Conservation (phyloP, 768 basidiomycete species). For the Solioccasus polychromus region DNA sequence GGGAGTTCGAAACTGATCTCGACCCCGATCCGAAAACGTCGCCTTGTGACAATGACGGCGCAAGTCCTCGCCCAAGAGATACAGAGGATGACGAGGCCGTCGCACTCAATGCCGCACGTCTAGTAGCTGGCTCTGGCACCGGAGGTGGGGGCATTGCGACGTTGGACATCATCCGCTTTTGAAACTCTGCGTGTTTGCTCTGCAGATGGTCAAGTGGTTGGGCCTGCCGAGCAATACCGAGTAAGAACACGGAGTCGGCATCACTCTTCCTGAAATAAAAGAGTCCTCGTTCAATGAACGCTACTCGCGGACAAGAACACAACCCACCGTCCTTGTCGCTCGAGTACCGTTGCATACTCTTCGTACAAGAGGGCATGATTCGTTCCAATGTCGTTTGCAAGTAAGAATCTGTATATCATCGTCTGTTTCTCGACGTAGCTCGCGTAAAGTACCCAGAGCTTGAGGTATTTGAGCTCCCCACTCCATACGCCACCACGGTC, state of each 20-base stretch:
- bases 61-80: conserved; percentile 13
- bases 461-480: conserved; percentile 81
- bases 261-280: conserved; percentile 63
- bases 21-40: conserved; percentile 33
- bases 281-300: conserved; percentile 15
- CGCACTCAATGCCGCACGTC: conserved; percentile 47
- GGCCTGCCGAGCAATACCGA: conserved; percentile 85
- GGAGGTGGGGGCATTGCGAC: conserved; percentile 38
- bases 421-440: conserved; percentile 87
- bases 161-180: conserved; percentile 81
- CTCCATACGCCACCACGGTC: conserved; percentile 72
- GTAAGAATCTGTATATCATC: conserved; percentile 85
- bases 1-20: conserved; percentile 47
- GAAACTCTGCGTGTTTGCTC: conserved; percentile 79
- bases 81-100: conserved; percentile 37
- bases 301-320: conserved; percentile 29
- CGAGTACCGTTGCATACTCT: conserved; percentile 83
- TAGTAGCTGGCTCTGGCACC: conserved; percentile 33
- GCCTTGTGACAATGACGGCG: conserved; percentile 17
- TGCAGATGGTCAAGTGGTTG: conserved; percentile 78
- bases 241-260: conserved; percentile 85
- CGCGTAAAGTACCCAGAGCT: conserved; percentile 93
- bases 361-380: conserved; percentile 82
- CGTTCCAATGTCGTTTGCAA: conserved; percentile 90
- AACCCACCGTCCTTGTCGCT: conserved; percentile 74